Conservation (phyloP, 805 yeast species). For the Schizosaccharomyces cryophilus region DNA sequence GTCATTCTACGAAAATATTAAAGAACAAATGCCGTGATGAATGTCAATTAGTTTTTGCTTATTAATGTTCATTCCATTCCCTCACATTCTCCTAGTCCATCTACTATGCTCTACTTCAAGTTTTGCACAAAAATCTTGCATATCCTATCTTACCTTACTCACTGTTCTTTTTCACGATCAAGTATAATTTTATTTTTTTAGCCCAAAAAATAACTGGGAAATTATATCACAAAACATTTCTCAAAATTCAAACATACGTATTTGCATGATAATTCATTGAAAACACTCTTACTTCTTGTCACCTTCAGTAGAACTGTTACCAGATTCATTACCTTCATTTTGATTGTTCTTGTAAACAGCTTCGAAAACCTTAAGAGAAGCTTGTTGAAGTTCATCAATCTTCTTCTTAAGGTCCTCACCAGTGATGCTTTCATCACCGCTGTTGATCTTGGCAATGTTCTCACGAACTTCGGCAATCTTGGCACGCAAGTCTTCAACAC, state of each 20-base stretch:
- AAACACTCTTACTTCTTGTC: background rate
- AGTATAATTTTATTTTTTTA: too few species aligned
- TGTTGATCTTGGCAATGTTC: slow-evolving; percentile 43
- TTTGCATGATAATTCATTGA: too few species aligned
- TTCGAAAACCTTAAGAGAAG: slow-evolving; percentile 61
- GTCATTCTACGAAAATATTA: background rate
- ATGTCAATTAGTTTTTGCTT: too few species aligned
- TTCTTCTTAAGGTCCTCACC: slow-evolving; percentile 45
- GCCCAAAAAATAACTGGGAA: too few species aligned
- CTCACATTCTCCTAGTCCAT: too few species aligned
- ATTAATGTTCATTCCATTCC: too few species aligned
- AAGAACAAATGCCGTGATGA: background rate
- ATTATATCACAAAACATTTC: too few species aligned
- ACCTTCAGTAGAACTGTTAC: background rate
- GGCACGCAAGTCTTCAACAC: slow-evolving; percentile 29
- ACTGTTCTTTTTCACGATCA: too few species aligned
- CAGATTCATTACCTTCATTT: slow-evolving; percentile 1
- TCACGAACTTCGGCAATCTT: slow-evolving; percentile 44
- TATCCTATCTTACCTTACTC: too few species aligned
- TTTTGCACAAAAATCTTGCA: too few species aligned
- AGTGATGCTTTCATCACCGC: slow-evolving; percentile 35
- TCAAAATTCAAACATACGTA: too few species aligned
- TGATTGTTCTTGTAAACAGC: slow-evolving; percentile 30
- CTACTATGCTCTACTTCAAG: too few species aligned
- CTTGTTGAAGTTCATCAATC: slow-evolving; percentile 63